phyloP scores from a whole-genome alignment of 2,329 filamentous ascomycete genomes.

The Didymella keratinophila region DNA sequence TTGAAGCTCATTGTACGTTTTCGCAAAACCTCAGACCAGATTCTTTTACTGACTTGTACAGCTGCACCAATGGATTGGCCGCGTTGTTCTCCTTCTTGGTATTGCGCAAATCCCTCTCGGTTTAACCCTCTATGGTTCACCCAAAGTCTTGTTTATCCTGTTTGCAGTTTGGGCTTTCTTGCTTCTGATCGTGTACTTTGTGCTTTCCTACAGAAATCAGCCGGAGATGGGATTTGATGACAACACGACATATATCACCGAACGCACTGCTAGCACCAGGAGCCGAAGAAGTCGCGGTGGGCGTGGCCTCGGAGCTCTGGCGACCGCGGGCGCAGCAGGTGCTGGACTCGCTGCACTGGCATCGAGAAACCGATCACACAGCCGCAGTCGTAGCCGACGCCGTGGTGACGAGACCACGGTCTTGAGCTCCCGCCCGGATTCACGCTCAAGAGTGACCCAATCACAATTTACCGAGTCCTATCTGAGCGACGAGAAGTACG shows the following conservation, averaged over 20 bases:
- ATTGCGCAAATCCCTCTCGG: constrained; percentile 89
- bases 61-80: constrained; percentile 89
- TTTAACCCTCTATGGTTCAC: constrained; percentile 90
- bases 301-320: constrained; percentile 56
- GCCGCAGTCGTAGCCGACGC: constrained; percentile 47
- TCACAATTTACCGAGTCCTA: constrained; percentile 46
- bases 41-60: constrained; percentile 53
- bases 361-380: constrained; percentile 54
- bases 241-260: constrained; percentile 65
- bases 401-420: constrained; percentile 40
- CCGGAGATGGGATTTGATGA: constrained; percentile 63
- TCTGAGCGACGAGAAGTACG: constrained; percentile 55
- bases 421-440: constrained; percentile 46
- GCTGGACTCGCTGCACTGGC: constrained; percentile 66
- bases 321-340: constrained; percentile 64
- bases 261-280: constrained; percentile 57
- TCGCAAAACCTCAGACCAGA: background rate
- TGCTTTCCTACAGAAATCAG: constrained; percentile 75
- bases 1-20: constrained; percentile 64
- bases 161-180: constrained; percentile 80
- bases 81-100: constrained; percentile 79
- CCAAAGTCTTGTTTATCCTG: constrained; percentile 82
- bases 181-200: constrained; percentile 78
- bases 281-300: constrained; percentile 43
- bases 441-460: constrained; percentile 38